These are phyloP conservation scores for Microsporum canis DNA, from an alignment of 2,329 filamentous ascomycete genomes.

Conservation along the genomic window DNA sequence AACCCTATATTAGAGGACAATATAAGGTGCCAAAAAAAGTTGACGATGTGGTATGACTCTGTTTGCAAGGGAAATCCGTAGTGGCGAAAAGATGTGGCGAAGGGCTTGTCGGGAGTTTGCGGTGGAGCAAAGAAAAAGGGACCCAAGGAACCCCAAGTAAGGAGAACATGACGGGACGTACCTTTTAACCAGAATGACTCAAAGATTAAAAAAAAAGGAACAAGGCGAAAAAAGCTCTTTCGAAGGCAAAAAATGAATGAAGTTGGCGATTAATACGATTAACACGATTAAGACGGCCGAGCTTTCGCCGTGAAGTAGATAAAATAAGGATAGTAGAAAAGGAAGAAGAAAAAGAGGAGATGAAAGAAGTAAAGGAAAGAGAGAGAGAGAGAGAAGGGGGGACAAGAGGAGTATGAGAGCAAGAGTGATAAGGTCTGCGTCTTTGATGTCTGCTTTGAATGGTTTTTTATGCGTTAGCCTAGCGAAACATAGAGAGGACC, in stretches of 20 bases:
- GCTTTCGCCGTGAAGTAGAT: not conserved
- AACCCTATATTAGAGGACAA: conserved; percentile 6
- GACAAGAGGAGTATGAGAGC: not conserved
- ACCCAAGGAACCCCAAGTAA: too few relatives aligned
- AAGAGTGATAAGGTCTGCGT: not conserved
- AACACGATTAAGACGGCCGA: not conserved
- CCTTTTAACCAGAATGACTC: not conserved
- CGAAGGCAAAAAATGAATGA: not conserved
- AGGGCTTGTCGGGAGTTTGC: not conserved
- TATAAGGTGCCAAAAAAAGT: conserved; percentile 3
- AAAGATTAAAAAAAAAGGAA: too few relatives aligned
- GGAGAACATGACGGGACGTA: not conserved
- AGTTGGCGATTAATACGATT: not conserved
- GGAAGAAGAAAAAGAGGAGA: not conserved
- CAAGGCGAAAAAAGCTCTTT: not conserved
- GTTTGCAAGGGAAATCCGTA: not conserved
- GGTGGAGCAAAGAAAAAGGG: not conserved
- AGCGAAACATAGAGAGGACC: too few relatives aligned
- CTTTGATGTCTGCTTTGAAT: not conserved
- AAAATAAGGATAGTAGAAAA: not conserved
- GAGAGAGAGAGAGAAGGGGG: not conserved
- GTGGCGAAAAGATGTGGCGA: too few relatives aligned
- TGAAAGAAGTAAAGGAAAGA: not conserved
- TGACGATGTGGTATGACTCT: conserved; percentile 1
- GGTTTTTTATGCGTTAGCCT: too few relatives aligned